Base-by-base conservation (phyloP, 331 rosid genomes). In the Phaseolus coccineus region DNA sequence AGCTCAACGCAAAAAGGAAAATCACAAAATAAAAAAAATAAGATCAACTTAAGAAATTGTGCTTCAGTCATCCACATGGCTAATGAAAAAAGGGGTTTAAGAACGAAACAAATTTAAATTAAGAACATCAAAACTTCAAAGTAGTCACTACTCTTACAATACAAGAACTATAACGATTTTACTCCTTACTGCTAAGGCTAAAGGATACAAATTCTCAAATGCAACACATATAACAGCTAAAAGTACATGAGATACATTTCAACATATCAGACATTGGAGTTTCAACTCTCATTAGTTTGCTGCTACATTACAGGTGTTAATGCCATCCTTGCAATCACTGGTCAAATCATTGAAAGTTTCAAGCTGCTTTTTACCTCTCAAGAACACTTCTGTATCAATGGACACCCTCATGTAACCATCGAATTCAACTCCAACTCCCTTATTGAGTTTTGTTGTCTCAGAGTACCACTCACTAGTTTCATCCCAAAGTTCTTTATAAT, bases 371-470 rank as follows among this genome's bases (percentile, higher is more conserved):
- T 96, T 93, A 79, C 99, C 99, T 89, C 98, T 90, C 88, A 96
- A 81, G 89, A 93, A 96, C 76, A 96, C 97, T 81, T 93, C 98
- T 22, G 99, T 93, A 82, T 96, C 98, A 40, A 96, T 86, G 30
- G 99, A 93, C 56, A 88, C 90, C 87, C 92, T 91, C 99, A 96
- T 96, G 87, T 93, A 96, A 61, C 98, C 99, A 83, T 96, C 99
- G 47, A 96, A 93, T 81, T 93, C 97, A 16, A 96, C 99, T 0
- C 96, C 83, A 75, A 85, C 83, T 12, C 92, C 93, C 0, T 81
- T 87, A 62, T 90, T 93, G 27, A 96, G 99, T 48, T 82, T 86
- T 5, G 84, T 86, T 76, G 97, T 96, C 79, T 96, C 97, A 0
- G 84, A 72, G 85, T 88, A 85, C 98, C 99, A 96, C 80, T 93